Conservation (phyloP, 192 early-diverging fungal species). For the Gonapodya prolifera region DNA sequence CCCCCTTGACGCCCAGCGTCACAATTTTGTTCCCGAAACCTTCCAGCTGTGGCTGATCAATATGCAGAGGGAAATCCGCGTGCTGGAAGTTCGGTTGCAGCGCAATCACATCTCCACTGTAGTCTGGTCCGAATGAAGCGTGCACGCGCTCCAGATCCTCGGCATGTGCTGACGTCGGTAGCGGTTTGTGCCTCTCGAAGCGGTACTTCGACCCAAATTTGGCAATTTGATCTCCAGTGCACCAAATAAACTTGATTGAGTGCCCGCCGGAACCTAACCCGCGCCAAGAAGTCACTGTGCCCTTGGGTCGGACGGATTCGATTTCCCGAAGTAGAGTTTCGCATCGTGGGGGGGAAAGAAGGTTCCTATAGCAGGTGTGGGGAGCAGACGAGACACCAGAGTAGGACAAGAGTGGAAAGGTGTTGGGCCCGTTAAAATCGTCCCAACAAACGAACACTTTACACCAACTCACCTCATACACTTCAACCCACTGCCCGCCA, state of each 20-base stretch:
- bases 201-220: neutral
- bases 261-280: neutral
- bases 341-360: neutral
- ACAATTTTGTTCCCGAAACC: slow-evolving; percentile 4
- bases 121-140: neutral
- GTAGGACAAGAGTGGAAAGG: no score
- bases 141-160: neutral
- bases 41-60: slow-evolving; percentile 1
- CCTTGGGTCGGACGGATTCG: neutral
- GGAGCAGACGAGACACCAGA: no score
- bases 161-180: neutral
- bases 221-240: neutral
- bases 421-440: no score
- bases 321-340: neutral
- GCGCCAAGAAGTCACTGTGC: slow-evolving; percentile 2
- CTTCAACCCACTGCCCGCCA: neutral
- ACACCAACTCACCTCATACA: neutral
- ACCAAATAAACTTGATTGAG: slow-evolving; percentile 1
- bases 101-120: neutral
- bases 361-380: neutral
- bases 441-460: neutral
- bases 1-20: neutral
- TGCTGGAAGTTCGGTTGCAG: slow-evolving; percentile 2
- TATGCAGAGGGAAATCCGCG: slow-evolving; percentile 2
- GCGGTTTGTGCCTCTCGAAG: neutral